Conservation (phyloP, 768 basidiomycete genomes). For the Tricholoma sp. region DNA sequence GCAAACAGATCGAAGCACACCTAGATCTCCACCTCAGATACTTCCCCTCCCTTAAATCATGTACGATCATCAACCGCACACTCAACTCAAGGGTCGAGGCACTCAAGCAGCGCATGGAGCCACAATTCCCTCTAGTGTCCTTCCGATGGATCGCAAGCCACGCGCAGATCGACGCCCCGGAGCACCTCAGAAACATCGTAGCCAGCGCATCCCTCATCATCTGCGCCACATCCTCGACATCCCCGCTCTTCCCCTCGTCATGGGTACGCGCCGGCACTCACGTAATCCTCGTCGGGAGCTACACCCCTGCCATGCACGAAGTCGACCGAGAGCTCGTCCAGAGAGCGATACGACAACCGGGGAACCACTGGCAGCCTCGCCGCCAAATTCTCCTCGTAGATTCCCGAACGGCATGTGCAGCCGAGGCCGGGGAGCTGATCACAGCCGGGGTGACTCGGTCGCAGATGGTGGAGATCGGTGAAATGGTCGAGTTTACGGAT, state of each 20-base stretch:
- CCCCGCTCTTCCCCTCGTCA: slow-evolving; percentile 63
- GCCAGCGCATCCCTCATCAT: slow-evolving; percentile 54
- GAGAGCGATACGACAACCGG: slow-evolving; percentile 32
- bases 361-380: background rate
- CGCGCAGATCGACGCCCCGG: slow-evolving; percentile 1
- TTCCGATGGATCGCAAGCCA: slow-evolving; percentile 16
- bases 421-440: slow-evolving; percentile 83
- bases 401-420: slow-evolving; percentile 60
- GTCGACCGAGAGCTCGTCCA: slow-evolving; percentile 54
- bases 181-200: slow-evolving; percentile 28
- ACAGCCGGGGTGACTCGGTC: slow-evolving; percentile 33
- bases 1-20: slow-evolving; percentile 66
- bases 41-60: slow-evolving; percentile 47
- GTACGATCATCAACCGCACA: slow-evolving; percentile 63
- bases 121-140: slow-evolving; percentile 19
- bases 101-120: slow-evolving; percentile 26
- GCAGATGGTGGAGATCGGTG: slow-evolving; percentile 65
- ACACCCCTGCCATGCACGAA: slow-evolving; percentile 78
- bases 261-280: slow-evolving; percentile 64
- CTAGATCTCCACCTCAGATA: slow-evolving; percentile 53
- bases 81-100: slow-evolving; percentile 39
- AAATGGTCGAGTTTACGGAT: slow-evolving; percentile 35
- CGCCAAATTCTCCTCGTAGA: slow-evolving; percentile 60
- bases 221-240: slow-evolving; percentile 69
- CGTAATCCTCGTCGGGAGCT: slow-evolving; percentile 77